phyloP scores from a whole-genome alignment of 2,329 filamentous ascomycete genomes.

The Macrophomina pseudophaseolina region DNA sequence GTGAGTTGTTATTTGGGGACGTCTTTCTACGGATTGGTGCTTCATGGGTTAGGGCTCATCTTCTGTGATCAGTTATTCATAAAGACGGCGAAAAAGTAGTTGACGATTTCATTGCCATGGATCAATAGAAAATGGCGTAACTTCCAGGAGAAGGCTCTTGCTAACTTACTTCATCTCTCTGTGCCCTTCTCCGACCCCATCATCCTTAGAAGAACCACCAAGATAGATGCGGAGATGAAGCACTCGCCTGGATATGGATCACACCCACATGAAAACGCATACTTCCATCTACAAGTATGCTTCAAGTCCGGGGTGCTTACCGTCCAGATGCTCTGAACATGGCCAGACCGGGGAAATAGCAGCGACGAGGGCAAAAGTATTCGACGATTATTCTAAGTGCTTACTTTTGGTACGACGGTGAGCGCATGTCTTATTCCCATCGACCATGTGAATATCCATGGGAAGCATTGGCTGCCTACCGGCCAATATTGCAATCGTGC shows the following conservation, averaged over 20 bases:
- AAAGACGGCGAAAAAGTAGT: slow-evolving; percentile 11
- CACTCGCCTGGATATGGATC: too few relatives aligned
- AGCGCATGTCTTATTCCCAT: not conserved
- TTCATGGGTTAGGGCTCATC: slow-evolving; percentile 8
- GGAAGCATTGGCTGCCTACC: not conserved
- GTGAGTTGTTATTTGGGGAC: not conserved
- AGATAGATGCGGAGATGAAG: too few relatives aligned
- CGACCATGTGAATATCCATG: not conserved
- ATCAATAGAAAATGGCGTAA: not conserved
- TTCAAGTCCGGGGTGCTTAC: too few relatives aligned
- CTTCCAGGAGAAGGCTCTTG: not conserved
- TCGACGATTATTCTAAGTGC: not conserved
- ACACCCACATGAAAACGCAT: too few relatives aligned
- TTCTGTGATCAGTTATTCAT: slow-evolving; percentile 12
- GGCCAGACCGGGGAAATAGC: too few relatives aligned
- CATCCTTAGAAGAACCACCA: too few relatives aligned
- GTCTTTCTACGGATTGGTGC: slow-evolving; percentile 7
- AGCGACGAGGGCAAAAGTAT: not conserved
- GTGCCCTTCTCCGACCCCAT: too few relatives aligned
- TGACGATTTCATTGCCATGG: not conserved
- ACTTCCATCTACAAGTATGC: too few relatives aligned
- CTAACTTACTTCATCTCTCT: too few relatives aligned
- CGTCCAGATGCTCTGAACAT: too few relatives aligned
- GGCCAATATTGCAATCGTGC: not conserved
- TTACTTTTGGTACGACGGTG: not conserved